Base-by-base conservation (phyloP, 2,329 filamentous ascomycete genomes). In the Fusarium staphyleae region DNA sequence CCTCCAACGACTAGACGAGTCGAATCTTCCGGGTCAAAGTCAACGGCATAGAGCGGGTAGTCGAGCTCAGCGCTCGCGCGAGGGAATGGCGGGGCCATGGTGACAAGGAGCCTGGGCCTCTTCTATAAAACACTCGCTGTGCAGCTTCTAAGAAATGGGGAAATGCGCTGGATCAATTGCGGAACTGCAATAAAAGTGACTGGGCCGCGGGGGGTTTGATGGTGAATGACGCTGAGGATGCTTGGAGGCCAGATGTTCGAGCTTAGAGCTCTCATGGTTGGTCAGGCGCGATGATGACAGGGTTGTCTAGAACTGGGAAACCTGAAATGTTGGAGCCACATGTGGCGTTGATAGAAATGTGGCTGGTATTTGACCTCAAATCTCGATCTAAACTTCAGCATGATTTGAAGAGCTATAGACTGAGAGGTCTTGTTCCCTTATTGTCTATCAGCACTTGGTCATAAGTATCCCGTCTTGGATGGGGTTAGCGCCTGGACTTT, bases 41-140 rank as follows among this genome's bases (percentile, higher is more conserved):
- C 92, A 71, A 91, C 89, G 49, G 89, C 86, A 73, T 92, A 96
- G 53, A 96, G 83, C 41, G 93, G 93, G 74, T 93, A 97, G 52
- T 86, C 84, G 61, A 96, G 83, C 49, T 85, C 85, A 64, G 86
- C 78, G 72, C 86, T 88, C 55, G 88, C 82, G 54, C 74, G 74
- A 48, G 75, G 74, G 57, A 85, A 73, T 16, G 70, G 67, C 42
- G 71, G 67, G 46, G 74, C 67, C 76, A 78, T 78, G 48, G 14
- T 51, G 59, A 47, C 29, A 26, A 24, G 39, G 55, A 53, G 48
- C 60, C 52, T 48, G 58, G 35, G 57, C 51, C 57, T 61, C 46
- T 52, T 34, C 40, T 43, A 26, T 14, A 2, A 7, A 14, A 11
- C 28, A n/a, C 30, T 49, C 13, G 12, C 14, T 13, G 19, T 29